These are phyloP conservation scores for Fusarium caatingaense DNA, from an alignment of 2,329 filamentous ascomycete genomes.

Conservation along the genomic window DNA sequence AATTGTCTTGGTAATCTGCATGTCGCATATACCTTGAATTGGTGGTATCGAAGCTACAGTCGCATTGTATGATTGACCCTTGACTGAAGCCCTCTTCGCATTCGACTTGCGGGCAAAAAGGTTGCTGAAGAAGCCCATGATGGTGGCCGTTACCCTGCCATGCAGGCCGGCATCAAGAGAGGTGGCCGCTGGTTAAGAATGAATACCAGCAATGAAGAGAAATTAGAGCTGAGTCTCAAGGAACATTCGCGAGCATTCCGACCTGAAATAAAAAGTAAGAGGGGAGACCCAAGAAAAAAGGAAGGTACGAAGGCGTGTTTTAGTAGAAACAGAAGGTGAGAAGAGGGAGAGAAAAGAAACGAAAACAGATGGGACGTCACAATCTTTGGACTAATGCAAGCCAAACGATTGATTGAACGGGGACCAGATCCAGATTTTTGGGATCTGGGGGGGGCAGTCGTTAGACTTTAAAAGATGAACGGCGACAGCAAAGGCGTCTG, in stretches of 20 bases:
- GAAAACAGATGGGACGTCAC: slow-evolving; percentile 13
- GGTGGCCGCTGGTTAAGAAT: not conserved
- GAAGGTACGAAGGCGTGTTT: slow-evolving; percentile 22
- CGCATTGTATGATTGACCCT: slow-evolving; percentile 44
- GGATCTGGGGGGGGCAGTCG: not conserved
- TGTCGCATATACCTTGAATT: slow-evolving; percentile 36
- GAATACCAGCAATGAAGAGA: not conserved
- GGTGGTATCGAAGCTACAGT: slow-evolving; percentile 42
- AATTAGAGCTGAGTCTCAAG: slow-evolving; percentile 23
- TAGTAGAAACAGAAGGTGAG: slow-evolving; percentile 17
- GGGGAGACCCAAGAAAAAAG: not conserved
- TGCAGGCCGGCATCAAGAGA: slow-evolving; percentile 16
- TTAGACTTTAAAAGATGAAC: not conserved
- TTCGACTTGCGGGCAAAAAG: slow-evolving; percentile 39
- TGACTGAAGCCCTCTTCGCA: slow-evolving; percentile 25
- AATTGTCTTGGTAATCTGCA: not conserved
- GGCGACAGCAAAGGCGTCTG: not conserved
- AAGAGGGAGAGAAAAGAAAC: slow-evolving; percentile 4
- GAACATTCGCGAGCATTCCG: slow-evolving; percentile 37
- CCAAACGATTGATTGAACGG: not conserved
- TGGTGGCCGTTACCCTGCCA: slow-evolving; percentile 37
- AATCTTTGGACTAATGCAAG: slow-evolving; percentile 25
- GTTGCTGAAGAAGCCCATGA: slow-evolving; percentile 47
- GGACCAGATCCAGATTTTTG: not conserved
- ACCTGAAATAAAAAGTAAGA: slow-evolving; percentile 3